Percentiles rank a stretch among this genome's conserved stretches.
These are phyloP conservation scores for Erysimum cheiranthoides DNA, from an alignment of 345 rosid genomes.

Conservation along the genomic window DNA sequence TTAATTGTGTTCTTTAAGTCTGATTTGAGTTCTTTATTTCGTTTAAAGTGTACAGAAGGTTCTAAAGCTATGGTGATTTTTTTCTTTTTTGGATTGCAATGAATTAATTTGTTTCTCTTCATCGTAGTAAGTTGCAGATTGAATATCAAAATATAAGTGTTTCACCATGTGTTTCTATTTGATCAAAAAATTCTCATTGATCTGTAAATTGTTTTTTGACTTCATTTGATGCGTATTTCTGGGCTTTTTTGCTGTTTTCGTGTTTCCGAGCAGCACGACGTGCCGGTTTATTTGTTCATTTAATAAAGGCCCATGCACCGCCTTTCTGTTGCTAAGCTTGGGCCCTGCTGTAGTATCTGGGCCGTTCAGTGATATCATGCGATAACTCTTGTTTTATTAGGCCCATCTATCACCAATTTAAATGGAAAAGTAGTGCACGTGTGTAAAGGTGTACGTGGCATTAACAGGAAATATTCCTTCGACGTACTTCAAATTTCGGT, in stretches of 20 bases:
- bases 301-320: background rate
- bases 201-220: too few species aligned
- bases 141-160: constrained; percentile 18
- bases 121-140: constrained; percentile 20
- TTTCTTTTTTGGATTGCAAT: constrained; percentile 29
- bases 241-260: constrained; percentile 1
- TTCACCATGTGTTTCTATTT: background rate
- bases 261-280: constrained; percentile 18
- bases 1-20: constrained; percentile 32
- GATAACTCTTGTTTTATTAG: background rate
- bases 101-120: constrained; percentile 24
- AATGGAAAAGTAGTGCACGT: constrained; percentile 19
- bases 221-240: background rate
- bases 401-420: background rate
- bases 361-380: background rate
- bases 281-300: constrained; percentile 7
- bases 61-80: constrained; percentile 13
- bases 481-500: constrained; percentile 11
- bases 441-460: constrained; percentile 28
- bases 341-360: background rate
- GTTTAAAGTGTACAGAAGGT: constrained; percentile 33
- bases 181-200: background rate
- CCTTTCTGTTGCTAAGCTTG: background rate
- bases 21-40: constrained; percentile 36
- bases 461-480: constrained; percentile 1